Evolutionary conservation across 169 alveolate genomes (phyloP), one percentile per base, ranked within the genome.

Genomic region (Amoebophrya sp.): DNA sequence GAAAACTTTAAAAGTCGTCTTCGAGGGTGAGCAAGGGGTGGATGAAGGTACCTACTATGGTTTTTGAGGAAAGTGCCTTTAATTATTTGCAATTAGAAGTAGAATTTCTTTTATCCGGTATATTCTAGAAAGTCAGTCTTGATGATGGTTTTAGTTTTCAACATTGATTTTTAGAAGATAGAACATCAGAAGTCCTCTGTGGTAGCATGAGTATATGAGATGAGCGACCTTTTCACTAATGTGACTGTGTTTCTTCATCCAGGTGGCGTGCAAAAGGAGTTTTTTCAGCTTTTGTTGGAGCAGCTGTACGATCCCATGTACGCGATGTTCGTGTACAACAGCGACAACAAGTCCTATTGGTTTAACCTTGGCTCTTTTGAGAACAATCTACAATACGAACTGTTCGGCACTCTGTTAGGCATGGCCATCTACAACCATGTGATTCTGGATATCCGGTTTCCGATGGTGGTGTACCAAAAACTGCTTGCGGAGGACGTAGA

Each of bases 191-290:
- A n/a, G n/a, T n/a, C n/a, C n/a, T n/a, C n/a, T n/a, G n/a, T n/a
- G n/a, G n/a, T n/a, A n/a, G n/a, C n/a, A n/a, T n/a, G n/a, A n/a
- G n/a, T n/a, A n/a, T n/a, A n/a, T n/a, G n/a, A n/a, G n/a, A n/a
- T n/a, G n/a, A n/a, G n/a, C n/a, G n/a, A n/a, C n/a, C n/a, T n/a
- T n/a, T n/a, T n/a, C n/a, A n/a, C n/a, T n/a, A n/a, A n/a, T n/a
- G n/a, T n/a, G n/a, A n/a, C n/a, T n/a, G n/a, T n/a, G n/a, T n/a
- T n/a, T n/a, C n/a, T n/a, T n/a, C n/a, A n/a, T n/a, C n/a, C n/a
- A n/a, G n/a, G 99, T 0, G 99, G 99, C 65, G 97, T 96, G 0
- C 94, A 95, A 93, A 97, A 97, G 93, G 98, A 96, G 93, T 96
- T 96, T 78, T 96, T 96, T 93, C 94, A 95, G 90, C 94, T 97